Percentiles rank a stretch among this genome's conserved stretches.
Evolutionary conservation across 176 grass and related monocot species (phyloP).

Genomic region (Guadua angustifolia): DNA sequence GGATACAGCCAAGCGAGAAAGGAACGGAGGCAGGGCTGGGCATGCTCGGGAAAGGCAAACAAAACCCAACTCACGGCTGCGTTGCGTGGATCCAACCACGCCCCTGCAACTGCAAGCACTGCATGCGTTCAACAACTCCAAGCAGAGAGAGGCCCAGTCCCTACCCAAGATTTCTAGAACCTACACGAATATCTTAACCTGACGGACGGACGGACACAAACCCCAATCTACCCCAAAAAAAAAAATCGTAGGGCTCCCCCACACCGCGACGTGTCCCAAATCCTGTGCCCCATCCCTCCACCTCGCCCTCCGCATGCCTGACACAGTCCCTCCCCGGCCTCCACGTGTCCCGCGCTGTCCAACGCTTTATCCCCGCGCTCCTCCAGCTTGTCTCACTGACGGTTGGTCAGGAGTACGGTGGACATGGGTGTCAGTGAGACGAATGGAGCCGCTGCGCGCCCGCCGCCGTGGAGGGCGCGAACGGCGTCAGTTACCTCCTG

Average conservation of each 20-base stretch:
- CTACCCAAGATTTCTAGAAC: conserved; percentile 52
- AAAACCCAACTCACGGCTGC: not conserved
- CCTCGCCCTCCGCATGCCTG: conserved; percentile 55
- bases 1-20: conserved; percentile 25
- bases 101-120: too few species aligned
- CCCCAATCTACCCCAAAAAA: not conserved
- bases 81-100: too few species aligned
- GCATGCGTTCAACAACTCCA: too few species aligned
- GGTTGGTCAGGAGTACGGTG: fast-evolving
- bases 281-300: conserved; percentile 16
- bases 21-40: not conserved
- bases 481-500: conserved; percentile 38
- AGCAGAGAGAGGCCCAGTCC: not conserved
- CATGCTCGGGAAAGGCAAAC: not conserved
- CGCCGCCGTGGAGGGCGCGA: not conserved
- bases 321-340: conserved; percentile 21
- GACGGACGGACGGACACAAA: not conserved
- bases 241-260: not conserved
- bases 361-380: not conserved
- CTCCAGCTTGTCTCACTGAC: not conserved
- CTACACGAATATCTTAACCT: conserved; percentile 36
- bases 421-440: fast-evolving
- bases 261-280: conserved; percentile 65
- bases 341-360: conserved; percentile 46
- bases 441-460: fast-evolving